Evolutionary conservation across 352 stramenopile species (phyloP), one percentile per base, ranked within the genome.

Genomic region (Bremia lactucae): DNA sequence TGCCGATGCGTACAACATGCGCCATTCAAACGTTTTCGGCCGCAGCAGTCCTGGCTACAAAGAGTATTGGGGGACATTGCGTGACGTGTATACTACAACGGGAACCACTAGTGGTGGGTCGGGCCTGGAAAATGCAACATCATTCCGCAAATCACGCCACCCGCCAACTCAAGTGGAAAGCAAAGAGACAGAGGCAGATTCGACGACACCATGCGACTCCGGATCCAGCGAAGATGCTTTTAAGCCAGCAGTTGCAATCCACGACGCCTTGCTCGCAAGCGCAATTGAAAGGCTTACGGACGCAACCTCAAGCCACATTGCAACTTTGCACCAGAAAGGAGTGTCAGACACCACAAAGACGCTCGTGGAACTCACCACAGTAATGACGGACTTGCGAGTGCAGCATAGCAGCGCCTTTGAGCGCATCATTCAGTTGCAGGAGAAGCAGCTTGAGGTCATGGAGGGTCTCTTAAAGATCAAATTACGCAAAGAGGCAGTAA

Each of bases 11-110:
- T 77, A 62, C 23, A 65, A 64, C n/a, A 59, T 82, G 37, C 55
- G 59, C 20, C 50, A 56, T 10, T 35, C 45, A 4, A 49, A 68
- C 15, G 38, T 63, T 6, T 61, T 60, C 20, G 71, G 83, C 52
- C 70, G 63, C 23, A 46, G 57, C 19, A 83, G 65, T 47, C 55
- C 65, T 15, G 59, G 55, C 36, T 83, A 83, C 48, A 83, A 84
- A 49, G 57, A 81, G 42, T 87, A 83, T 43, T 85, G 72, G 70
- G 71, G 68, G 14, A 85, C 70, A 9, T 36, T 87, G 7, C 65
- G 70, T 22, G 56, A 87, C 35, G 65, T 84, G 16, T 84, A 84
- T 41, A 79, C 59, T 36, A 65, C 55, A 1, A 61, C 48, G 7
- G 60, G 33, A 23, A 42, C 46, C 9, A 45, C 15, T 15, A 59